Conservation (phyloP, 768 basidiomycete genomes). For the Melanogaster broomeanus region DNA sequence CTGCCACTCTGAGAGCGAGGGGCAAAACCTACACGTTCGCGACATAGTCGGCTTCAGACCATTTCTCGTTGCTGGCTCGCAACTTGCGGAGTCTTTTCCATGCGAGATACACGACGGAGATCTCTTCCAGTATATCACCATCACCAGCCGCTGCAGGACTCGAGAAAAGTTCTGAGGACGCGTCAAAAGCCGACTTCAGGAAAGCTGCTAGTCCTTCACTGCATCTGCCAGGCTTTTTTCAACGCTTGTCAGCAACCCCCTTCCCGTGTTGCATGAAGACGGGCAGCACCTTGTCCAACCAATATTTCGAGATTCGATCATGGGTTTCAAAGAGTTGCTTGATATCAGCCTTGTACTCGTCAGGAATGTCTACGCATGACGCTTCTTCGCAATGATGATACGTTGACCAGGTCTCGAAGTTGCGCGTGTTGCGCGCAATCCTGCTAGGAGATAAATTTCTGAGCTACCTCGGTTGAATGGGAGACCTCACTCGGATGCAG, state of each 20-base stretch:
- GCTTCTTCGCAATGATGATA: constrained; percentile 53
- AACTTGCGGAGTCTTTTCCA: constrained; percentile 48
- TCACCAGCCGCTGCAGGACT: constrained; percentile 17
- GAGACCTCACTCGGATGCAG: constrained; percentile 46
- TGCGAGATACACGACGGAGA: constrained; percentile 43
- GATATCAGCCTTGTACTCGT: constrained; percentile 38
- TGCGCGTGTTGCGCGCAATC: constrained; percentile 48
- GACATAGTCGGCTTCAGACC: constrained; percentile 56
- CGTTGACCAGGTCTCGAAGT: constrained; percentile 53
- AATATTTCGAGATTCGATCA: constrained; percentile 39
- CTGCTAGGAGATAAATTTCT: constrained; percentile 26
- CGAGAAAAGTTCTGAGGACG: constrained; percentile 44
- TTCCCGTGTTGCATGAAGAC: neutral
- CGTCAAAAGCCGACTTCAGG: constrained; percentile 32
- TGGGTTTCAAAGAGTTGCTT: constrained; percentile 40
- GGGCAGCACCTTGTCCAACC: constrained; percentile 44
- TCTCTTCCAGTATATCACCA: constrained; percentile 35
- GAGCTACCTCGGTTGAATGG: neutral
- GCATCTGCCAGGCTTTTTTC: constrained; percentile 8
- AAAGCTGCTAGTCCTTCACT: constrained; percentile 22
- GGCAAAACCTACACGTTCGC: constrained; percentile 48
- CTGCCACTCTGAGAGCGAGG: neutral
- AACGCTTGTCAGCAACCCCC: neutral
- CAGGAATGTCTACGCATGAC: constrained; percentile 45
- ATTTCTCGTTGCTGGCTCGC: constrained; percentile 46